Base-by-base conservation (phyloP, 2,329 filamentous ascomycete species). In the Pseudogymnoascus sp. region DNA sequence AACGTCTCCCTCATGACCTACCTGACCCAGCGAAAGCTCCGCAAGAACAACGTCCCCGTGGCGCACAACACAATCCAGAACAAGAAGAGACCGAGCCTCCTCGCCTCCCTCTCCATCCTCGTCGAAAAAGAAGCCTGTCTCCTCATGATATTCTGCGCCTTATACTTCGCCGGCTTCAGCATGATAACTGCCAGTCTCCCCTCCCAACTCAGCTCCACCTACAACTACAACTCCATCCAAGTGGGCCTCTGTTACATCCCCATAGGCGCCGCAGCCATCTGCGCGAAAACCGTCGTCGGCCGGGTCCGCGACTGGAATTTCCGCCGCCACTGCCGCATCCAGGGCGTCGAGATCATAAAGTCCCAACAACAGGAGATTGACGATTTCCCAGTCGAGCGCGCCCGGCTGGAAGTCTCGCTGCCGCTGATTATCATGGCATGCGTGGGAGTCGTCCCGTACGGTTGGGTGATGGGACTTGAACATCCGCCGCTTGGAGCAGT, bases 231-330 rank as follows among this genome's bases (percentile, higher is more conserved):
- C 52, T 69, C 72, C 23, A 65, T 73, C 16, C 69, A 73, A 65
- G 69, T 73, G 37, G 71, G 71, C 5, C 68, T 73, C 14, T 72
- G 69, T 52, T 73, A 71, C 60, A 55, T 73, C 4, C 82, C 82
- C 1, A 69, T 81, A 31, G 81, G 81, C 0, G 73, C 69, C 4
- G 82, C 81, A 1, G 81, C 80, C n/a, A 74, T 81, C 11, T 68
- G 78, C 1, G 76, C 81, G 0, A 79, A 79, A 0, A 66, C 77
- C 7, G 68, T 77, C 2, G 75, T 76, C 2, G 86, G 88, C 0
- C 78, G 79, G 1, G 67, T 85, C 1, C 80, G 90, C 37, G 88
- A 91, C 71, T 81, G 80, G 74, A 90, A 90, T 71, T 92, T 87
- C 70, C 78, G 81, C 1, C 82, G 86, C 1, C 80, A 58, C 65